Evolutionary conservation across 257 asterid species (phyloP).

Genomic region (Nyctanthes arbortristis): DNA sequence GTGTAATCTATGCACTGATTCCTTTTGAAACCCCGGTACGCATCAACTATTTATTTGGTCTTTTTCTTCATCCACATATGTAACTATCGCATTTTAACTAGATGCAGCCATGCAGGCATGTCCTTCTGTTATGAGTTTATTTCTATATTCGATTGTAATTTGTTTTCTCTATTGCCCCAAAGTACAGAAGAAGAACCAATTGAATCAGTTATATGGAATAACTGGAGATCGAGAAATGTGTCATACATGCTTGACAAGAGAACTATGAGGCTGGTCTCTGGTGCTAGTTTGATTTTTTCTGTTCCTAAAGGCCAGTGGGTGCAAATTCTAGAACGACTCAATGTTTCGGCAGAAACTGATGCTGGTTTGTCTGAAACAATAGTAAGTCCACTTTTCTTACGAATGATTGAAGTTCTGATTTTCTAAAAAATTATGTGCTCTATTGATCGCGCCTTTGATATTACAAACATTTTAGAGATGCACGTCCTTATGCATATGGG

Average conservation of each 20-base stretch:
- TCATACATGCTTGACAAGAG: constrained; percentile 77
- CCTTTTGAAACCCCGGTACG: too few species aligned
- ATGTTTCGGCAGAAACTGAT: constrained; percentile 38
- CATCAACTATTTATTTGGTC: not conserved
- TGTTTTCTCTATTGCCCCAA: constrained; percentile 23
- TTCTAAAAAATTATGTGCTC: not conserved
- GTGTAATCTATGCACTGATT: too few species aligned
- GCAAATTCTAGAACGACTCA: constrained; percentile 53
- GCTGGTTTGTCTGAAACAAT: constrained; percentile 42
- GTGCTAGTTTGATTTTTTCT: constrained; percentile 67
- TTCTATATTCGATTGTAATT: not conserved
- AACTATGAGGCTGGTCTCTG: constrained; percentile 72
- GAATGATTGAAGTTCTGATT: not conserved
- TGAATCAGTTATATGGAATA: constrained; percentile 49
- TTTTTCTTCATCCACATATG: not conserved
- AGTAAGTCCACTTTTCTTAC: constrained; percentile 44
- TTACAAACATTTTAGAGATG: not conserved
- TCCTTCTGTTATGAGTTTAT: not conserved
- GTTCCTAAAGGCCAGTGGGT: constrained; percentile 65
- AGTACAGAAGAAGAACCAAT: constrained; percentile 56
- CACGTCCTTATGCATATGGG: not conserved
- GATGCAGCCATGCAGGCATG: not conserved
- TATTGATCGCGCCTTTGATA: not conserved
- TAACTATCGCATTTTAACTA: not conserved
- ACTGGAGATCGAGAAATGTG: constrained; percentile 65